These are phyloP conservation scores for Speleostelium caveatum DNA, from an alignment of 78 protist species.

Conservation along the genomic window DNA sequence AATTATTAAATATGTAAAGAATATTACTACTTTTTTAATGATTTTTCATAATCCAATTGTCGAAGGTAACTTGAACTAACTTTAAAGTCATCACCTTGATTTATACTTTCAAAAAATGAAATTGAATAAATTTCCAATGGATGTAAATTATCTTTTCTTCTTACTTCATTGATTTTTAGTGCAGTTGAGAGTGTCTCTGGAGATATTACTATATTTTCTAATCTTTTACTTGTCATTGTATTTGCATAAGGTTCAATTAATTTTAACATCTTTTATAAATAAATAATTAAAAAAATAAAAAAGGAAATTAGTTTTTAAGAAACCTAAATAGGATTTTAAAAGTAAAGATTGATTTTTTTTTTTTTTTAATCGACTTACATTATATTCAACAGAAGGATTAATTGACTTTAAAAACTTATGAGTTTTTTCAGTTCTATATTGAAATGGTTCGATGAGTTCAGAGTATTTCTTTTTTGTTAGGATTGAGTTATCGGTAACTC, in stretches of 20 bases:
- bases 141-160: slow-evolving; percentile 37
- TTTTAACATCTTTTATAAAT: slow-evolving; percentile 56
- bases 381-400: slow-evolving; percentile 63
- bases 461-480: slow-evolving; percentile 27
- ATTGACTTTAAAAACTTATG: slow-evolving; percentile 6
- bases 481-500: slow-evolving; percentile 63
- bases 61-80: slow-evolving; percentile 52
- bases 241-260: slow-evolving; percentile 71
- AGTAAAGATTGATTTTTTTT: too few species aligned
- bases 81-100: slow-evolving; percentile 53
- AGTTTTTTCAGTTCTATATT: slow-evolving; percentile 27
- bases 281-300: too few species aligned
- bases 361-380: slow-evolving; percentile 26
- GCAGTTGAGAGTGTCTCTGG: slow-evolving; percentile 58
- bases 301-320: too few species aligned
- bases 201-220: slow-evolving; percentile 54
- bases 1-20: neutral
- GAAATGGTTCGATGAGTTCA: slow-evolving; percentile 40
- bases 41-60: slow-evolving; percentile 46
- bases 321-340: too few species aligned
- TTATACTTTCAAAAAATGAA: slow-evolving; percentile 39
- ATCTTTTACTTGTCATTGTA: slow-evolving; percentile 42
- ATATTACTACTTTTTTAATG: neutral
- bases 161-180: slow-evolving; percentile 16
- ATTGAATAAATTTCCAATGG: slow-evolving; percentile 67